Conservation (phyloP, 352 stramenopile species). For the Sclerospora graminicola region DNA sequence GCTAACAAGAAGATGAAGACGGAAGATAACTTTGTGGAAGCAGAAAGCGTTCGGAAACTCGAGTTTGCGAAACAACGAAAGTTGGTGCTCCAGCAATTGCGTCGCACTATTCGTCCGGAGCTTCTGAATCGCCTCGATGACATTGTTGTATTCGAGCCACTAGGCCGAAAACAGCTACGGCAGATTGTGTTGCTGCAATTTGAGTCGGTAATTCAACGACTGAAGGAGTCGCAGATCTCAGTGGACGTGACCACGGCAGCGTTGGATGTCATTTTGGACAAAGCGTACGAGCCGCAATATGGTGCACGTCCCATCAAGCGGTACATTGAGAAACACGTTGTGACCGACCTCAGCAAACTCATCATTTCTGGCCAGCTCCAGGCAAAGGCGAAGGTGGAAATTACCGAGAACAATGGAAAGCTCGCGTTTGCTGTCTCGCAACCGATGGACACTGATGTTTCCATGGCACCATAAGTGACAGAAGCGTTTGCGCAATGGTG, state of each 20-base stretch:
- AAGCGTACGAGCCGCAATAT: conserved; percentile 90
- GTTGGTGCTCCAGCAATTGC: conserved; percentile 83
- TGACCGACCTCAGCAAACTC: conserved; percentile 81
- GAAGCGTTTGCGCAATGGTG: neutral
- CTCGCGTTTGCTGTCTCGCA: conserved; percentile 40
- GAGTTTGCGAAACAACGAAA: conserved; percentile 48
- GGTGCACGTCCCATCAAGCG: conserved; percentile 93
- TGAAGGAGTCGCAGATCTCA: conserved; percentile 62
- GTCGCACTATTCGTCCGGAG: conserved; percentile 88
- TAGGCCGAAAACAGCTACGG: conserved; percentile 81
- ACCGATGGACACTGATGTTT: conserved; percentile 26
- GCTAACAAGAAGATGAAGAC: conserved; percentile 55
- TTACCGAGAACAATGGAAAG: conserved; percentile 34
- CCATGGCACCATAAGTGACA: conserved; percentile 18
- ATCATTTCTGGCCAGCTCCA: conserved; percentile 45
- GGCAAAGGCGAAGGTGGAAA: conserved; percentile 57
- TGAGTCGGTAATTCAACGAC: conserved; percentile 68
- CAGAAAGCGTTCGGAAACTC: conserved; percentile 15
- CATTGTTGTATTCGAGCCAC: conserved; percentile 94
- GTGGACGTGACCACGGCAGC: conserved; percentile 71
- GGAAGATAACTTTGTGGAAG: conserved; percentile 18
- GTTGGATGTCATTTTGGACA: conserved; percentile 86
- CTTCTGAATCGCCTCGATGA: conserved; percentile 95
- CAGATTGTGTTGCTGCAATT: conserved; percentile 92
- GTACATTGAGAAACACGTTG: conserved; percentile 92